Evolutionary conservation across 768 basidiomycete species (phyloP).

Genomic region (Dentipellis fragilis): DNA sequence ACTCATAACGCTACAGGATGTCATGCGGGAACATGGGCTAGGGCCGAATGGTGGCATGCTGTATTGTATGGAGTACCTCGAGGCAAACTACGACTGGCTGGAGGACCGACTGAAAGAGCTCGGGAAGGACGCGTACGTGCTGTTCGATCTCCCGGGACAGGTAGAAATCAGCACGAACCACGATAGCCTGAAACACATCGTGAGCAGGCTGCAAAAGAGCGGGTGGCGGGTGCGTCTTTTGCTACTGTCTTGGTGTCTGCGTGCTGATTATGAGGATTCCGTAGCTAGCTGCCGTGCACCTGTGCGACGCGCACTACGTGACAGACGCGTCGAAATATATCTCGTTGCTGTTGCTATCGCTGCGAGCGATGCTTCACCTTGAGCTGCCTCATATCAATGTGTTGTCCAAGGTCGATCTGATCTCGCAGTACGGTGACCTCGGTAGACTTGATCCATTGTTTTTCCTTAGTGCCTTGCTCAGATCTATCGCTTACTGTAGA

Average conservation of each 20-base stretch:
- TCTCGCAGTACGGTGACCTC: slow-evolving; percentile 82
- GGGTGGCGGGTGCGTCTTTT: slow-evolving; percentile 70
- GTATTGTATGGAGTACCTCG: slow-evolving; percentile 69
- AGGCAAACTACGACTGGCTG: slow-evolving; percentile 89
- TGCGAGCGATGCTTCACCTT: slow-evolving; percentile 96
- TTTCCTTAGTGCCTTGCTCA: not conserved
- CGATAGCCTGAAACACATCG: slow-evolving; percentile 66
- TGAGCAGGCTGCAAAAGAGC: slow-evolving; percentile 58
- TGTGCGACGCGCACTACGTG: slow-evolving; percentile 96
- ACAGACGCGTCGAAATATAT: slow-evolving; percentile 94
- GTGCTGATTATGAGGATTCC: not conserved
- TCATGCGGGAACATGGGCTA: slow-evolving; percentile 73
- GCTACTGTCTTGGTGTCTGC: not conserved
- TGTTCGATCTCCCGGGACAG: slow-evolving; percentile 96
- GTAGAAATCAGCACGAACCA: slow-evolving; percentile 97
- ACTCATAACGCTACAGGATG: slow-evolving; percentile 80
- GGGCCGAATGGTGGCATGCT: slow-evolving; percentile 96
- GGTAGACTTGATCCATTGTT: slow-evolving; percentile 37
- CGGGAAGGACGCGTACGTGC: slow-evolving; percentile 69
- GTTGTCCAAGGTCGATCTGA: slow-evolving; percentile 89
- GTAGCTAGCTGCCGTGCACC: slow-evolving; percentile 50
- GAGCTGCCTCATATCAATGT: slow-evolving; percentile 99
- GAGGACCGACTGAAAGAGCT: slow-evolving; percentile 56
- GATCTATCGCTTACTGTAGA: slow-evolving; percentile 35
- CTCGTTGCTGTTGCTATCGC: slow-evolving; percentile 81